phyloP scores from a whole-genome alignment of 2,329 filamentous ascomycete species.

The Cladorrhinum sp. region DNA sequence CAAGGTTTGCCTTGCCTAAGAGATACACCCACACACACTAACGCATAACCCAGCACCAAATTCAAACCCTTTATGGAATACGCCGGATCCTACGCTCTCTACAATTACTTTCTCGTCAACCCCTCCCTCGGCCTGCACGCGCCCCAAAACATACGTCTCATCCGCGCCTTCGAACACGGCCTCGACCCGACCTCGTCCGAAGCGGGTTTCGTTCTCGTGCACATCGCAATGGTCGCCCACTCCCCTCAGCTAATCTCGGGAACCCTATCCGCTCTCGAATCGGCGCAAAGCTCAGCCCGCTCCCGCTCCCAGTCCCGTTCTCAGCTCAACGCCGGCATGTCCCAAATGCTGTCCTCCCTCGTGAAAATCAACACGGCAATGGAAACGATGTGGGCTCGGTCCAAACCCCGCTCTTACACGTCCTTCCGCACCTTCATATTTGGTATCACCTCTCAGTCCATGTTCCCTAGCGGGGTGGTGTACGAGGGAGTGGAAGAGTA shows the following conservation, averaged over 20 bases:
- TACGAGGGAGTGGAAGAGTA: slow-evolving; percentile 69
- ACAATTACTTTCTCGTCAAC: slow-evolving; percentile 60
- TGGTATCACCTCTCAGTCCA: slow-evolving; percentile 87
- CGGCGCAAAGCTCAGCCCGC: slow-evolving; percentile 53
- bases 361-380: slow-evolving; percentile 72
- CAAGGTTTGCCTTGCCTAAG: no score
- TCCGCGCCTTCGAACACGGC: slow-evolving; percentile 88
- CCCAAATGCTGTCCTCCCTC: slow-evolving; percentile 60
- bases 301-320: slow-evolving; percentile 42
- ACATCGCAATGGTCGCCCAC: slow-evolving; percentile 92
- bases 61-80: slow-evolving; percentile 95
- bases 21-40: background rate
- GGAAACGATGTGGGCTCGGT: slow-evolving; percentile 91
- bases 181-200: slow-evolving; percentile 84
- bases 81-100: slow-evolving; percentile 57
- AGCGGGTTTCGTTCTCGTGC: slow-evolving; percentile 92
- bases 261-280: slow-evolving; percentile 50
- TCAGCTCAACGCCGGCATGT: slow-evolving; percentile 62
- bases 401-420: slow-evolving; percentile 78
- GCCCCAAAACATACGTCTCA: slow-evolving; percentile 72
- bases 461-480: slow-evolving; percentile 90
- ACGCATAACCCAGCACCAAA: slow-evolving; percentile 46
- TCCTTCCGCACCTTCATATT: slow-evolving; percentile 97
- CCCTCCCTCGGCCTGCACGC: slow-evolving; percentile 57
- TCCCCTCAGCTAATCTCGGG: slow-evolving; percentile 75